Conservation (phyloP, 228 moss, liverwort and hornwort species). For the Sphagnum magellanicum region DNA sequence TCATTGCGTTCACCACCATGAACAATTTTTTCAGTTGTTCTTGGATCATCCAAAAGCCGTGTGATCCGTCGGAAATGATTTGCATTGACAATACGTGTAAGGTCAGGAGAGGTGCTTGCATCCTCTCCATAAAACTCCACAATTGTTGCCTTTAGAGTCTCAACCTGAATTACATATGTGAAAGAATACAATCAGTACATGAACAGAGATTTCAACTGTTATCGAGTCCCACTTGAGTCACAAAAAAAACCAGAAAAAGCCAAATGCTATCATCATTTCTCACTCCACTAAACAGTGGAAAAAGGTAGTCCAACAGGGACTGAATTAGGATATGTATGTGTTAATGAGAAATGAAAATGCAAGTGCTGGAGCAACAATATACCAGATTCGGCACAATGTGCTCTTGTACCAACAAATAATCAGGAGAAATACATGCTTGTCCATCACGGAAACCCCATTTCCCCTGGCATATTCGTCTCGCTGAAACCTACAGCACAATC, state of each 20-base stretch:
- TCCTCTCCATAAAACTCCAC: conserved; percentile 71
- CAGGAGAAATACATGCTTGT: conserved; percentile 22
- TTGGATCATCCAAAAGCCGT: conserved; percentile 43
- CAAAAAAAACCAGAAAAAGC: too few species aligned
- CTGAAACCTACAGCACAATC: conserved; percentile 1
- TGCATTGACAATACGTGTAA: conserved; percentile 51
- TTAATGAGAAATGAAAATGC: too few species aligned
- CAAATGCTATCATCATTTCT: too few species aligned
- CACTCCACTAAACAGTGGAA: too few species aligned
- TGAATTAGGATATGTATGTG: too few species aligned
- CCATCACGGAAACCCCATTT: conserved; percentile 20
- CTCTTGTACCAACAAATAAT: conserved; percentile 21
- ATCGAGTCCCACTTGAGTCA: too few species aligned
- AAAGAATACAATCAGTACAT: too few species aligned
- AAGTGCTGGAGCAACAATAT: conserved; percentile 3
- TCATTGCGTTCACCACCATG: conserved; percentile 63
- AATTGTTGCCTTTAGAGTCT: conserved; percentile 37
- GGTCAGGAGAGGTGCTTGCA: conserved; percentile 42
- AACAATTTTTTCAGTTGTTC: conserved; percentile 44
- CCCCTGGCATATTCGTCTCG: conserved; percentile 9
- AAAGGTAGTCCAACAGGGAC: too few species aligned
- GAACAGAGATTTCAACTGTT: too few species aligned
- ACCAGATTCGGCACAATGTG: conserved; percentile 12
- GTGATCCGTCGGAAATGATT: conserved; percentile 46
- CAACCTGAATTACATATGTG: conserved; percentile 25